These are phyloP conservation scores for Emericellopsis atlantica DNA, from an alignment of 2,329 filamentous ascomycete genomes.

Conservation along the genomic window DNA sequence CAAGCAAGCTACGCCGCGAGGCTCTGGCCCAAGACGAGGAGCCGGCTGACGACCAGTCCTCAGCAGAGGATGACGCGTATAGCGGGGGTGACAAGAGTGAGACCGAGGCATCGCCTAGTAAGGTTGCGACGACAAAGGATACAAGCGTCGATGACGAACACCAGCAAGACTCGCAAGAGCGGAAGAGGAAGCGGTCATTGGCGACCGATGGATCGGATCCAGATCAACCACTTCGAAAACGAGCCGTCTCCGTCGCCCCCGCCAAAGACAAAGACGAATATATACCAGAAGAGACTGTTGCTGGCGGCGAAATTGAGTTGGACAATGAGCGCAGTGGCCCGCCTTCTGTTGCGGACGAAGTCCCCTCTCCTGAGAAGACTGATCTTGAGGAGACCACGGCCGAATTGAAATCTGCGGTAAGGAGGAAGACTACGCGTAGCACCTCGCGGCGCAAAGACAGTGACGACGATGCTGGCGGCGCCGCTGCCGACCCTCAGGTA, in stretches of 20 bases:
- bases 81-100: conserved; percentile 23
- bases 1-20: conserved; percentile 60
- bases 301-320: conserved; percentile 21
- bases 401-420: conserved; percentile 7
- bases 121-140: conserved; percentile 14
- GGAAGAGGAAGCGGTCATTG: conserved; percentile 39
- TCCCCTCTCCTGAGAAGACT: conserved; percentile 11
- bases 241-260: conserved; percentile 32
- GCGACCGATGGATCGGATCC: conserved; percentile 28
- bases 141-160: conserved; percentile 15
- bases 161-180: conserved; percentile 18
- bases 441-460: conserved; percentile 11
- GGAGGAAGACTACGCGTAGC: conserved; percentile 27
- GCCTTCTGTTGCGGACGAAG: conserved; percentile 1
- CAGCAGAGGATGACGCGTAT: conserved; percentile 14
- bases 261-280: conserved; percentile 18
- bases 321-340: background rate
- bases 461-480: conserved; percentile 16
- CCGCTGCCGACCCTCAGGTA: conserved; percentile 17
- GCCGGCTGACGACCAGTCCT: conserved; percentile 19
- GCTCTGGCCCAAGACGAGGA: conserved; percentile 19
- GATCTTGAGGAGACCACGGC: too few species aligned
- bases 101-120: conserved; percentile 21
- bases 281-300: conserved; percentile 11
- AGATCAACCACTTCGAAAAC: conserved; percentile 39